Percentiles rank a stretch among this genome's conserved stretches.
phyloP scores from a whole-genome alignment of 2,329 filamentous ascomycete genomes.

The Blastomyces silverae region DNA sequence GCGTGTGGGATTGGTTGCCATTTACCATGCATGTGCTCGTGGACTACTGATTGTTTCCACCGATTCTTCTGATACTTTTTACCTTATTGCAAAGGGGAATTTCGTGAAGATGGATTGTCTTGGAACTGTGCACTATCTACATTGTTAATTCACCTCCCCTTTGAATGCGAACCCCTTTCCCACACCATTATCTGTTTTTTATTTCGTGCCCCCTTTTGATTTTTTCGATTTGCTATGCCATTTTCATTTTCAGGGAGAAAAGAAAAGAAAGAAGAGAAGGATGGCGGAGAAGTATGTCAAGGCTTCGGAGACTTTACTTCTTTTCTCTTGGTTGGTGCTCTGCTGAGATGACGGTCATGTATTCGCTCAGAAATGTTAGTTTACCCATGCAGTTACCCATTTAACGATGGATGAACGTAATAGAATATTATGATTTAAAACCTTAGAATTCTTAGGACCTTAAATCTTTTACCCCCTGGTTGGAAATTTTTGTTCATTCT shows the following conservation, averaged over 20 bases:
- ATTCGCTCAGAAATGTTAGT: neutral
- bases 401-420: neutral
- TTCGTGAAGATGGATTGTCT: neutral
- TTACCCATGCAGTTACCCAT: neutral
- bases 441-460: neutral
- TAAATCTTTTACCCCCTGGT: neutral
- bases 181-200: neutral
- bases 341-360: neutral
- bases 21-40: neutral
- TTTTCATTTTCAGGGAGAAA: neutral
- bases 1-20: neutral
- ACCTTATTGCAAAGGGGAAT: neutral
- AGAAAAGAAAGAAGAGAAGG: neutral
- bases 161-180: neutral
- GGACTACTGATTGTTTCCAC: neutral
- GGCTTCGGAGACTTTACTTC: neutral
- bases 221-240: neutral
- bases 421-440: neutral
- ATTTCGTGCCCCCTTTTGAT: neutral
- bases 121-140: neutral
- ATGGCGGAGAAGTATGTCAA: neutral
- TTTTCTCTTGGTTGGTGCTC: neutral
- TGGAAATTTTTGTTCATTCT: neutral
- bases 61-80: neutral
- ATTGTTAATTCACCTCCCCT: conserved; percentile 1